Base-by-base conservation (phyloP, 495 filamentous ascomycete genomes). In the Jackrogersella minutella region DNA sequence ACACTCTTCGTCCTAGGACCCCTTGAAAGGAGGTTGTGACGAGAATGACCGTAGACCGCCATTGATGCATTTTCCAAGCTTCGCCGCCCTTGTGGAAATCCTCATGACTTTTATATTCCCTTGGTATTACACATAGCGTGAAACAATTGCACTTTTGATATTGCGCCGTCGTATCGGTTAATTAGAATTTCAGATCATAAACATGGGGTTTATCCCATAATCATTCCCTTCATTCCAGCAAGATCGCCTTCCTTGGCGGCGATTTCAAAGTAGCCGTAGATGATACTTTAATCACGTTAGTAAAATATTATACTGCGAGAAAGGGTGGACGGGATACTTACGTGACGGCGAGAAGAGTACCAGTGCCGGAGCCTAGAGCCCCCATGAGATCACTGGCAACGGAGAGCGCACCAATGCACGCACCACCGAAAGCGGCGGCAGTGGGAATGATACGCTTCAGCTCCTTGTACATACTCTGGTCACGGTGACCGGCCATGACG, bases 401-500 rank as follows among this genome's bases (percentile, higher is more conserved):
- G 30, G 93, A 97, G 33, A 99, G 86, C 70, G 91, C 96, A 79
- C 96, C 96, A 85, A 99, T 99, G 85, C 93, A 97, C 63, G 96
- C 96, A 82, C 96, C 96, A 80, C 96, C 96, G 71, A 99, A 99
- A 62, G 96, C 95, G 65, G 96, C 96, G 55, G 96, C 96, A 41
- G 94, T 97, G 60, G 96, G 96, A 63, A 99, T 99, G 70, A 99
- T 93, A 70, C 96, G 88, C 90, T 99, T 99, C 56, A 99, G 85
- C 77, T 99, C 96, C 87, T 95, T 96, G 87, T 99, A 99, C 96
- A 98, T 98, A 86, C 91, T 96, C 85, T 97, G 93, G 81, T 99
- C 96, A 81, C 96, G 89, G 82, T 99, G 96, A 66, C 96, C 96
- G 71, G 96, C 95, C 96, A 99, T 99, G 72, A 98, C 93, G 49